These are phyloP conservation scores for Berkeleyomyces basicola DNA, from an alignment of 2,329 filamentous ascomycete genomes.

Conservation along the genomic window DNA sequence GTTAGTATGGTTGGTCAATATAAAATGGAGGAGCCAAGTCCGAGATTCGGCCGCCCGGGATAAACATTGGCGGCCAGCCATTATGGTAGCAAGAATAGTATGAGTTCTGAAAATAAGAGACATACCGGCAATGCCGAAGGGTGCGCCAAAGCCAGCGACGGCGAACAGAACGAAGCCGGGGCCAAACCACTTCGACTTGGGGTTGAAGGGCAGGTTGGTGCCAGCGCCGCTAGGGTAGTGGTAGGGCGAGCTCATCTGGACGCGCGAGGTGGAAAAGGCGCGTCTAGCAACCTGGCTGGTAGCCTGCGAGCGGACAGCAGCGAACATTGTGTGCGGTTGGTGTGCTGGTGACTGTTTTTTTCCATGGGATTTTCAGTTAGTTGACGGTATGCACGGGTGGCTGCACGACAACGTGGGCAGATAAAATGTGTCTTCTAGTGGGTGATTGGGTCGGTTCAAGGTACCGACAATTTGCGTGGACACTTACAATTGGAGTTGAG, in stretches of 20 bases:
- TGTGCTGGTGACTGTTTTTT: neutral
- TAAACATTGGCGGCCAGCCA: neutral
- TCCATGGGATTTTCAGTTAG: neutral
- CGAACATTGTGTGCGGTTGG: slow-evolving; percentile 53
- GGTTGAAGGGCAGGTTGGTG: slow-evolving; percentile 94
- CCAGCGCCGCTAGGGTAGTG: slow-evolving; percentile 96
- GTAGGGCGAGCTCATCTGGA: slow-evolving; percentile 77
- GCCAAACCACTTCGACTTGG: slow-evolving; percentile 71
- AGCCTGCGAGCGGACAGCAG: slow-evolving; percentile 44
- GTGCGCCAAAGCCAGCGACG: slow-evolving; percentile 38
- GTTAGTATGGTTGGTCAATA: neutral
- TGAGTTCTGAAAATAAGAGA: slow-evolving; percentile 15
- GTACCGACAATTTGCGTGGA: neutral
- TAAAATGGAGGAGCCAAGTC: neutral
- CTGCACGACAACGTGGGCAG: neutral
- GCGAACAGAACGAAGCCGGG: slow-evolving; percentile 66
- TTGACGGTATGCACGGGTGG: neutral
- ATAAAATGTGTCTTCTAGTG: neutral
- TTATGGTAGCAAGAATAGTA: neutral
- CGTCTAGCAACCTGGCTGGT: slow-evolving; percentile 58
- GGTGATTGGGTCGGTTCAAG: no score
- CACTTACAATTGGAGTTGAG: slow-evolving; percentile 5
- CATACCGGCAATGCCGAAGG: slow-evolving; percentile 47
- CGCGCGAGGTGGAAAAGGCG: slow-evolving; percentile 81
- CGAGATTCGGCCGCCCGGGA: neutral